A percentile compares a stretch with the other conserved stretches of the same genome.
These are phyloP conservation scores for Phoenix dactylifera DNA, from an alignment of 176 grass and related monocot species.

Conservation along the genomic window DNA sequence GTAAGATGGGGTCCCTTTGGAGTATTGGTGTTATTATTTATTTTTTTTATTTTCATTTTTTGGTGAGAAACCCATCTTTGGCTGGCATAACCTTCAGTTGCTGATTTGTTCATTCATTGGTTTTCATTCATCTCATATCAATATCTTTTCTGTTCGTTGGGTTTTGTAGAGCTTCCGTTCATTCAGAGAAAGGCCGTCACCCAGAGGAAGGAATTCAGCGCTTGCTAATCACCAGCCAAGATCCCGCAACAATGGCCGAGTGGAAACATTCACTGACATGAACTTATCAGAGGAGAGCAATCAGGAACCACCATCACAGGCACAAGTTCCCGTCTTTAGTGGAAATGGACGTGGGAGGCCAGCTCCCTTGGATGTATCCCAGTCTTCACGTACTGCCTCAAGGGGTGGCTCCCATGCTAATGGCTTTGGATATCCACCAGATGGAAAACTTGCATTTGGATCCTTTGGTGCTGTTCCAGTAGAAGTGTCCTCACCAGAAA, in stretches of 20 bases:
- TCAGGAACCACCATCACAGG: background rate
- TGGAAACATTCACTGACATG: background rate
- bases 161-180: constrained; percentile 9
- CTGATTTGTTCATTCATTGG: background rate
- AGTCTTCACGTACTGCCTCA: background rate
- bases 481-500: background rate
- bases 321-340: background rate
- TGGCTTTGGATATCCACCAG: background rate
- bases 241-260: constrained; percentile 2
- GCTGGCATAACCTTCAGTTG: no score
- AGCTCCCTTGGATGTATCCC: background rate
- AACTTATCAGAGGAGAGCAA: background rate
- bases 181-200: constrained; percentile 3
- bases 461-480: background rate
- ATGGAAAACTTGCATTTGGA: constrained; percentile 4
- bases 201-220: constrained; percentile 5
- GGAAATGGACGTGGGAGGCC: background rate
- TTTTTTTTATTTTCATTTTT: no score
- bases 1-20: no score
- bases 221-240: background rate
- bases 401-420: background rate
- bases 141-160: background rate
- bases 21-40: no score
- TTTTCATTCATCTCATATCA: background rate
- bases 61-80: no score